phyloP scores from a whole-genome alignment of 768 basidiomycete genomes.

The Hygrophoropsis aurantiaca region DNA sequence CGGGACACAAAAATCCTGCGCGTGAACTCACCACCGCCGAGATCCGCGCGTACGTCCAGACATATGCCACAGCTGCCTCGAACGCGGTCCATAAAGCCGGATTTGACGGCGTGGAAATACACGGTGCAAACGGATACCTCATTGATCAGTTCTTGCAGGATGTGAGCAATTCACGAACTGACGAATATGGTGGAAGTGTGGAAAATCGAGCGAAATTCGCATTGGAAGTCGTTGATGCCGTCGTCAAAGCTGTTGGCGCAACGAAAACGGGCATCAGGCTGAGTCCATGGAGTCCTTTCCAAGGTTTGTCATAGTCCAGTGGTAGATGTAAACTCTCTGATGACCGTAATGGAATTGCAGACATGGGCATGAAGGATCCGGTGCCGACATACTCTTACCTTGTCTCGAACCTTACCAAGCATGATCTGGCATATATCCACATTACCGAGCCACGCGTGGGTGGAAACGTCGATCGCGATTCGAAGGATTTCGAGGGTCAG shows the following conservation, averaged over 20 bases:
- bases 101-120: slow-evolving; percentile 49
- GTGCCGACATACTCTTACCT: slow-evolving; percentile 36
- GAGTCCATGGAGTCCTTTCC: slow-evolving; percentile 51
- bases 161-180: slow-evolving; percentile 53
- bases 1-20: slow-evolving; percentile 12
- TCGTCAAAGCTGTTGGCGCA: slow-evolving; percentile 51
- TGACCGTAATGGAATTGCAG: slow-evolving; percentile 28
- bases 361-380: slow-evolving; percentile 35
- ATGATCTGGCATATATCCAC: slow-evolving; percentile 43
- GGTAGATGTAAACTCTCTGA: slow-evolving; percentile 1
- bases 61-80: slow-evolving; percentile 30
- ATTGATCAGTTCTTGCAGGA: slow-evolving; percentile 64
- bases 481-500: slow-evolving; percentile 11
- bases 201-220: slow-evolving; percentile 58
- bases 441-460: slow-evolving; percentile 31
- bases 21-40: slow-evolving; percentile 27
- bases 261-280: slow-evolving; percentile 55
- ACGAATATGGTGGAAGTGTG: slow-evolving; percentile 68
- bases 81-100: slow-evolving; percentile 39
- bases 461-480: background rate
- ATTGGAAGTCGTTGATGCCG: slow-evolving; percentile 53
- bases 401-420: slow-evolving; percentile 23
- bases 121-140: slow-evolving; percentile 44
- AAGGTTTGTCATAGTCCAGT: slow-evolving; percentile 28
- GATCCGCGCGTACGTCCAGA: slow-evolving; percentile 29